Base-by-base conservation (phyloP, 2,329 filamentous ascomycete species). In the Verticillium nonalfalfae region DNA sequence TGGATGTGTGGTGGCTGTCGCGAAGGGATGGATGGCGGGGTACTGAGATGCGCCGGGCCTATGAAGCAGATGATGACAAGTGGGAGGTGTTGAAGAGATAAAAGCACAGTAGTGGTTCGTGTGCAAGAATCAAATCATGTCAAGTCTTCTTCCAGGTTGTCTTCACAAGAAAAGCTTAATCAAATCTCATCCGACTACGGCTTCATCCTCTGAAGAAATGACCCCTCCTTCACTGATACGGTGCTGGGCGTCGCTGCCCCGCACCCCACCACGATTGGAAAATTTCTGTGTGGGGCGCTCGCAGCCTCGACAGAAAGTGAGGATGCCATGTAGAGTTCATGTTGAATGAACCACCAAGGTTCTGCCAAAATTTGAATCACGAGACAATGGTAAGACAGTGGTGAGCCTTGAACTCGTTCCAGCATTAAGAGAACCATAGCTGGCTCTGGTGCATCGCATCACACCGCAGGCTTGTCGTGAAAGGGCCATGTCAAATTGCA, bases 81-180 rank as follows among this genome's bases (percentile, higher is more conserved):
- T 10, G 18, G 26, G n/a, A 26, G 13, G 11, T 50, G 45, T 26
- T 36, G 35, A 7, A 10, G 3, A 36, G 26, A 4, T 26, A 26
- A 26, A 26, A 26, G 26, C 26, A 26, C 26, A 26, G 26, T 26
- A 26, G 26, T 26, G 26, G 26, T 26, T 26, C 26, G 26, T 26
- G 26, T 26, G 26, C 26, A 26, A 26, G 26, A 26, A 3, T 26
- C 26, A 26, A 26, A 26, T 26, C 26, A 26, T 4, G 26, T 26
- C 26, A 4, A 26, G 26, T 26, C 26, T 26, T 26, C 26, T 26
- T 26, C 26, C 26, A 26, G 26, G 26, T 26, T 4, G 26, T 3
- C 26, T 4, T 56, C 18, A 14, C 18, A 54, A 66, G 63, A 65
- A 65, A 63, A 64, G 55, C 62, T 65, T 65, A 56, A 40, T 26